A percentile compares a stretch with the other conserved stretches of the same genome.
These are phyloP conservation scores for Elsinoe fawcettii DNA, from an alignment of 2,329 filamentous ascomycete genomes.

Conservation along the genomic window DNA sequence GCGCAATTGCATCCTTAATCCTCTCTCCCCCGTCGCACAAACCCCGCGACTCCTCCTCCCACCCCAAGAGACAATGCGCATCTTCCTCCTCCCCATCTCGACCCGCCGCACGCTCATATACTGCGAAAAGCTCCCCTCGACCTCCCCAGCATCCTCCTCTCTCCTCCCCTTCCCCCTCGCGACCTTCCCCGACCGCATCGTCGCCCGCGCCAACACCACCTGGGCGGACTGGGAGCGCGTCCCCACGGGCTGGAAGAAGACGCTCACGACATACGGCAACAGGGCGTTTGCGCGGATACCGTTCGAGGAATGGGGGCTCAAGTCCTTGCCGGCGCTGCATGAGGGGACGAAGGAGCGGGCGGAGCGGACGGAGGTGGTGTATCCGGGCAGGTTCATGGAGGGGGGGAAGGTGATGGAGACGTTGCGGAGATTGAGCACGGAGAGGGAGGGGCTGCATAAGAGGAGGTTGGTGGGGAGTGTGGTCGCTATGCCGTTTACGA, in stretches of 20 bases:
- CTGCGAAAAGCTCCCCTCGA: constrained; percentile 59
- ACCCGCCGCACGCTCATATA: constrained; percentile 87
- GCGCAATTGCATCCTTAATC: neutral
- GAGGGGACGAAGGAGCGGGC: constrained; percentile 48
- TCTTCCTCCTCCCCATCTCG: constrained; percentile 89
- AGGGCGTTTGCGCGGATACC: constrained; percentile 76
- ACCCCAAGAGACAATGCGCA: constrained; percentile 55
- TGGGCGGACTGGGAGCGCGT: constrained; percentile 86
- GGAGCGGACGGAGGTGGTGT: constrained; percentile 58
- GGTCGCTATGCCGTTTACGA: constrained; percentile 71
- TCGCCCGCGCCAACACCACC: constrained; percentile 61
- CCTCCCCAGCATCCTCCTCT: constrained; percentile 33
- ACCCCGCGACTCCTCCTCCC: neutral
- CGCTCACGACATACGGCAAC: constrained; percentile 80
- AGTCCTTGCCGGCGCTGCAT: constrained; percentile 80
- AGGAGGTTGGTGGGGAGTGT: constrained; percentile 73
- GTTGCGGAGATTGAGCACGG: constrained; percentile 65
- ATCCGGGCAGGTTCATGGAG: constrained; percentile 63
- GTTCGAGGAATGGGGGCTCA: constrained; percentile 96
- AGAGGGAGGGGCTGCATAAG: constrained; percentile 70
- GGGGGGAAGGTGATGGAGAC: constrained; percentile 53
- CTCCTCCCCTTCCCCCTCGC: constrained; percentile 42
- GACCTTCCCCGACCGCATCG: constrained; percentile 58
- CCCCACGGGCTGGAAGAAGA: constrained; percentile 66
- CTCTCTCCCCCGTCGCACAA: neutral